Percentiles rank a stretch among this genome's conserved stretches.
These are phyloP conservation scores for Rubus parviflorus DNA, from an alignment of 306 rosid genomes.

Conservation along the genomic window DNA sequence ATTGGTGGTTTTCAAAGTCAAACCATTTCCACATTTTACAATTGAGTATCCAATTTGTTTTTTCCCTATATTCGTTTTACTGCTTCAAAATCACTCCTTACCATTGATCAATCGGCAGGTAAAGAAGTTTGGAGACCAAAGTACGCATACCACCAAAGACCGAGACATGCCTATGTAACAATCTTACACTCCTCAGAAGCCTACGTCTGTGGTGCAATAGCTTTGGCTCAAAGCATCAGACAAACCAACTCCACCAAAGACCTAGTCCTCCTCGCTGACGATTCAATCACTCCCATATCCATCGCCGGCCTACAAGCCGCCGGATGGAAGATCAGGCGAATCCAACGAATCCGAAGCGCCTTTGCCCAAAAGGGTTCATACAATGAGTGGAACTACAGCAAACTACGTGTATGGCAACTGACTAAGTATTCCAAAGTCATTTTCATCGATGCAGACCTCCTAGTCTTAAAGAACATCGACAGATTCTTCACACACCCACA, in stretches of 20 bases:
- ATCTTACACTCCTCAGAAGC: conserved; percentile 82
- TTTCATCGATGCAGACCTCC: conserved; percentile 69
- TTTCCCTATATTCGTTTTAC: neutral
- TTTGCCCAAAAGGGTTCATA: conserved; percentile 53
- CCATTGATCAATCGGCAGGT: neutral
- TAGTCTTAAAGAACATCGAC: conserved; percentile 48
- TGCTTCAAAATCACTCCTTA: neutral
- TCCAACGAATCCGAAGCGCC: conserved; percentile 57
- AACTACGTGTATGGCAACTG: conserved; percentile 72
- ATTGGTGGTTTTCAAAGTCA: neutral
- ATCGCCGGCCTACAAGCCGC: conserved; percentile 44
- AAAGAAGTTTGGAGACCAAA: conserved; percentile 45
- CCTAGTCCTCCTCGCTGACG: conserved; percentile 70
- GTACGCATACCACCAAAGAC: neutral
- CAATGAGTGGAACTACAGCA: conserved; percentile 88
- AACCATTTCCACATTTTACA: neutral
- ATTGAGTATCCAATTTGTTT: neutral
- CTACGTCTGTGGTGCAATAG: conserved; percentile 86
- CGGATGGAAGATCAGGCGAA: conserved; percentile 60
- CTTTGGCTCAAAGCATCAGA: conserved; percentile 76
- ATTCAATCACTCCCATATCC: conserved; percentile 47
- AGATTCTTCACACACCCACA: conserved; percentile 46
- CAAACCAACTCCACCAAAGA: conserved; percentile 47
- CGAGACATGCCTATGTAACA: conserved; percentile 61
- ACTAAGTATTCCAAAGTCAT: conserved; percentile 54